Evolutionary conservation across 2,329 filamentous ascomycete species (phyloP).

Genomic region (Epichloe baconii): DNA sequence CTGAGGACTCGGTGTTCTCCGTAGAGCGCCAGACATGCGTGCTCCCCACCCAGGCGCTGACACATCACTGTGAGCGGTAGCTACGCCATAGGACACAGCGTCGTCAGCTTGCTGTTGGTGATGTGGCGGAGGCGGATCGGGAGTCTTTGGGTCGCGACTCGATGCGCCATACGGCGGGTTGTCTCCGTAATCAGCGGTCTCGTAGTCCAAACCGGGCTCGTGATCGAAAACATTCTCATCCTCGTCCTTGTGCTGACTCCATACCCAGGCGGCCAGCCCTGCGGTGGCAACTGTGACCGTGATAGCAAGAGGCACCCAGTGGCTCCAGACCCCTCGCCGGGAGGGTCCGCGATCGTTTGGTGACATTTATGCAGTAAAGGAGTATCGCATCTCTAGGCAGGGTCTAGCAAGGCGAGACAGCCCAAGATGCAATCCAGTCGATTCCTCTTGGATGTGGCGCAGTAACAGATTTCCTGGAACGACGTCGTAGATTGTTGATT

Average conservation of each 20-base stretch:
- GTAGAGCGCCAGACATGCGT: slow-evolving; percentile 68
- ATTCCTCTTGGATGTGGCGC: neutral
- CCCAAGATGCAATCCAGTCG: neutral
- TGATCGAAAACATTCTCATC: slow-evolving; percentile 52
- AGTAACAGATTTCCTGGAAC: neutral
- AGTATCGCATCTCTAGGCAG: slow-evolving; percentile 21
- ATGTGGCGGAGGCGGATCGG: slow-evolving; percentile 24
- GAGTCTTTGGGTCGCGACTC: slow-evolving; percentile 18
- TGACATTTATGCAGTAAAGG: slow-evolving; percentile 35
- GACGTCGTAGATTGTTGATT: slow-evolving; percentile 1
- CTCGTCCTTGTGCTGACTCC: slow-evolving; percentile 72
- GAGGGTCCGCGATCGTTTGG: slow-evolving; percentile 41
- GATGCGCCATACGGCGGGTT: slow-evolving; percentile 36
- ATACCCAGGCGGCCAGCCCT: slow-evolving; percentile 81
- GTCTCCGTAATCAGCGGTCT: slow-evolving; percentile 37
- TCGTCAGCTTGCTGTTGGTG: slow-evolving; percentile 9
- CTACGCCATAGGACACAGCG: slow-evolving; percentile 30
- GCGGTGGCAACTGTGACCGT: slow-evolving; percentile 81
- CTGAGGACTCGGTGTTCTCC: slow-evolving; percentile 74
- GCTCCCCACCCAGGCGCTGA: slow-evolving; percentile 47
- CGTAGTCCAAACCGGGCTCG: slow-evolving; percentile 35
- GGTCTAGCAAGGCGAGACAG: slow-evolving; percentile 7
- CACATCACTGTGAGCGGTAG: slow-evolving; percentile 16
- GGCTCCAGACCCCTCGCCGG: slow-evolving; percentile 54
- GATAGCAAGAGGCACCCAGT: slow-evolving; percentile 80